Percentiles rank a stretch among this genome's conserved stretches.
Evolutionary conservation across 352 stramenopile genomes (phyloP).

Genomic region (Sclerospora graminicola): DNA sequence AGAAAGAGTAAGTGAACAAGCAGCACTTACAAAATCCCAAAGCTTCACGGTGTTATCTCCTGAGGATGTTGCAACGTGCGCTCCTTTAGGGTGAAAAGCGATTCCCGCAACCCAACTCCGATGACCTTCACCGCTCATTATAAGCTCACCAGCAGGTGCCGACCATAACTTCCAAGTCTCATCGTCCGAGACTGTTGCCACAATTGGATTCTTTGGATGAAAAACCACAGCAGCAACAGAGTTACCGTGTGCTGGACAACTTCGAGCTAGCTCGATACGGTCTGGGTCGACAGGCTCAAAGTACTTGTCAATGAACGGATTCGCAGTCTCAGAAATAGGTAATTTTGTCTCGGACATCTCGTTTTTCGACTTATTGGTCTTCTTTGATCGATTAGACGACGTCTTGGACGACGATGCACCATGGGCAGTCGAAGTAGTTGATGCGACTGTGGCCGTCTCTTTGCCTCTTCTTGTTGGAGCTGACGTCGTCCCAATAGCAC

Average conservation of each 20-base stretch:
- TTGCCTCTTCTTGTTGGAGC: conserved; percentile 15
- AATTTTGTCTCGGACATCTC: too few relatives aligned
- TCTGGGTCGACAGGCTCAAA: conserved; percentile 61
- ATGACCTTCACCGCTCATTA: conserved; percentile 93
- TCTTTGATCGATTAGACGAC: not conserved
- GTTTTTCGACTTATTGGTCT: not conserved
- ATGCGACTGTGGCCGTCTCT: conserved; percentile 1
- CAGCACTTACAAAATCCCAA: conserved; percentile 89
- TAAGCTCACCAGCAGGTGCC: conserved; percentile 86
- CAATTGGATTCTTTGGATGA: conserved; percentile 87
- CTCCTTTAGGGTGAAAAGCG: conserved; percentile 88
- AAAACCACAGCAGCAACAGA: conserved; percentile 85
- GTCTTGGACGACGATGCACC: not conserved
- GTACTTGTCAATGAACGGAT: conserved; percentile 63
- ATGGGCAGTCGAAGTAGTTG: too few relatives aligned
- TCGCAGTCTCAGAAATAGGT: conserved; percentile 8
- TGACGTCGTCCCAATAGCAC: conserved; percentile 4
- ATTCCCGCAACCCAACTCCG: conserved; percentile 86
- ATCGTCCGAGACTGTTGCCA: conserved; percentile 91
- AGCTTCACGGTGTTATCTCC: conserved; percentile 88
- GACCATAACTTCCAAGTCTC: conserved; percentile 94
- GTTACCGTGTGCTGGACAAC: conserved; percentile 87
- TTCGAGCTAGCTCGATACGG: conserved; percentile 77
- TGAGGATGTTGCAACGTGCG: conserved; percentile 85
- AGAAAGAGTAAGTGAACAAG: conserved; percentile 82